Evolutionary conservation across 129 eudicot species (phyloP).

Genomic region (Ambrosia artemisiifolia): DNA sequence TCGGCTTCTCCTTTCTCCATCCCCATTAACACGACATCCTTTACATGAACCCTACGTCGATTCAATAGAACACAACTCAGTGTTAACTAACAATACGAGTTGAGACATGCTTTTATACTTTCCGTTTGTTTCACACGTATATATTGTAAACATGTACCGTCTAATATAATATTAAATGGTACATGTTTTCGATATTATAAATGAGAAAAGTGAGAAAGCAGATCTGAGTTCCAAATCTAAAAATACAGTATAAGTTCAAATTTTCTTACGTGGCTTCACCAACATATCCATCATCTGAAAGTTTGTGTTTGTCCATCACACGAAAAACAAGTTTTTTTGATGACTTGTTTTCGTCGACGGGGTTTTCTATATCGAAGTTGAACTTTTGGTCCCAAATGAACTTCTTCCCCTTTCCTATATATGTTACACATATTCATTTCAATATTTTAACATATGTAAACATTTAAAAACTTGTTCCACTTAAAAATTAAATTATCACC

Average conservation of each 20-base stretch:
- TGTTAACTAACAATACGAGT: background rate
- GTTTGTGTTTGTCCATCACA: slow-evolving; percentile 41
- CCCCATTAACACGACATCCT: slow-evolving; percentile 35
- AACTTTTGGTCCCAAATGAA: slow-evolving; percentile 36
- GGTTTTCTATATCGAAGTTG: slow-evolving; percentile 26
- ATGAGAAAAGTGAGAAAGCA: background rate
- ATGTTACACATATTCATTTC: background rate
- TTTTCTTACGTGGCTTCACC: slow-evolving; percentile 39
- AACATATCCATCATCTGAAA: slow-evolving; percentile 32
- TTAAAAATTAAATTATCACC: background rate
- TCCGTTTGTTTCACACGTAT: too few relatives aligned
- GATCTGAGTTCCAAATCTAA: background rate
- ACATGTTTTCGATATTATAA: too few relatives aligned
- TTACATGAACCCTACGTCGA: slow-evolving; percentile 25
- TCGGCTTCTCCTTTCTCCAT: slow-evolving; percentile 33
- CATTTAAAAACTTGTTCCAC: background rate
- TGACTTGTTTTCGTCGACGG: slow-evolving; percentile 8
- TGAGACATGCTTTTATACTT: background rate
- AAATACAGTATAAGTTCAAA: background rate
- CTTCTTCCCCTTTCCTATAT: slow-evolving; percentile 35
- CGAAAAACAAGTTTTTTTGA: slow-evolving; percentile 25
- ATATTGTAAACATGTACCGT: too few relatives aligned
- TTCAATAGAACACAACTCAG: background rate
- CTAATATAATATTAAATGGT: too few relatives aligned
- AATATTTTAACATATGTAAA: background rate